Base-by-base conservation (phyloP, 805 yeast species). In the Maudiozyma serrabonitensis region DNA sequence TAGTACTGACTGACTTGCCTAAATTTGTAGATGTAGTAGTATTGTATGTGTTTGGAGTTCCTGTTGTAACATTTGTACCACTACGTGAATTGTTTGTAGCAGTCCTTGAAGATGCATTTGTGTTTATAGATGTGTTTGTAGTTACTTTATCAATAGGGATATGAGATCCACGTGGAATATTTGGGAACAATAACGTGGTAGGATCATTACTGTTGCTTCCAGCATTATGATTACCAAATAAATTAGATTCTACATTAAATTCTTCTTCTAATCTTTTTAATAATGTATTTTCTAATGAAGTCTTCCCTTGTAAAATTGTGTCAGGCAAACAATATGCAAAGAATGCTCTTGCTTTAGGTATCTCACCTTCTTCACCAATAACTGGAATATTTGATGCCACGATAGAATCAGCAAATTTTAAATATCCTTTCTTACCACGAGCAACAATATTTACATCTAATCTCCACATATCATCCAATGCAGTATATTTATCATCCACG, bases 401-500 rank as follows among this genome's bases (percentile, higher is more conserved):
- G 0, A 68, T 66, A 13, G 62, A 61, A 38, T 67, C 72, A 3
- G 68, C 70, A 54, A 71, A 71, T 44, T 66, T 64, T n/a, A 60
- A 54, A 49, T 62, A 69, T 16, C 64, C 62, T 12, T 67, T 60
- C 39, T 65, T 68, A 43, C 68, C 72, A 35, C 66, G 53, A 57
- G 69, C 58, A 41, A 60, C 52, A 38, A 75, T 62, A 1, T 69
- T 62, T 4, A 72, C 51, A 43, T 72, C 74, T 8, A 72, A 59
- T 47, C 62, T 68, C 76, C 76, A 72, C 43, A 72, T 50, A 55
- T 72, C 76, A 35, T 65, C 59, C 52, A 71, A 59, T 1, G 73
- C 67, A 45, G 67, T 66, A 47, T 63, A 70, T 18, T 54, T 52
- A 39, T 63, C 63, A 23, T 55, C 60, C 13, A 60, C 57, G 1